Evolutionary conservation across 257 asterid genomes (phyloP).

Genomic region (Eucommia ulmoides): DNA sequence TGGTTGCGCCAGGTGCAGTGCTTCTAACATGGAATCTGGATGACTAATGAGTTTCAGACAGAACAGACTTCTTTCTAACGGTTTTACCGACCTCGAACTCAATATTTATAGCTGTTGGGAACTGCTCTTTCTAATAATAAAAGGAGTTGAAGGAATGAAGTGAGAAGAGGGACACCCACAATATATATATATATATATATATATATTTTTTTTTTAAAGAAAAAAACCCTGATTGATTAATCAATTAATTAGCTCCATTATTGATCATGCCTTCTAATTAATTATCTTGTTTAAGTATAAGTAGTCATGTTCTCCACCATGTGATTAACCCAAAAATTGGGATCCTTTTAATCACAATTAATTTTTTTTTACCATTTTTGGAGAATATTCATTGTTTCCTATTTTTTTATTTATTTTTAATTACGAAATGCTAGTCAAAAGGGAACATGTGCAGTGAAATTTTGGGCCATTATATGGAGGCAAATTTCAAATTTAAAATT

Average conservation of each 20-base stretch:
- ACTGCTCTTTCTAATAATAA: too few relatives aligned
- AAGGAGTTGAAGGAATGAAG: conserved; percentile 14
- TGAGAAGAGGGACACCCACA: neutral
- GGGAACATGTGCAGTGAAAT: too few relatives aligned
- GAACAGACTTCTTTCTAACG: conserved; percentile 13
- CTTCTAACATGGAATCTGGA: conserved; percentile 20
- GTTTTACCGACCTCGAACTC: conserved; percentile 32
- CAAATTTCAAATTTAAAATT: too few relatives aligned
- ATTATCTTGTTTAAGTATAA: conserved; percentile 5
- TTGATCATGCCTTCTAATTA: conserved; percentile 14
- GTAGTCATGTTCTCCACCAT: conserved; percentile 41
- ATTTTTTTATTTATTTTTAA: too few relatives aligned
- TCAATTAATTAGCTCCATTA: conserved; percentile 9
- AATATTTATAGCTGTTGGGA: conserved; percentile 15
- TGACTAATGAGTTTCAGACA: neutral
- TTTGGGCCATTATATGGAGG: too few relatives aligned
- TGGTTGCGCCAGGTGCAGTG: conserved; percentile 42
- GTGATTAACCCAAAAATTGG: conserved; percentile 31
- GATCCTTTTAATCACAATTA: conserved; percentile 10
- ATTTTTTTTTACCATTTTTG: neutral
- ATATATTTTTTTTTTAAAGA: neutral
- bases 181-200: conserved; percentile 1
- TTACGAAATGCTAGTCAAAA: too few relatives aligned
- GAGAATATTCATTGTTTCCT: too few relatives aligned
- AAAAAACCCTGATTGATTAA: neutral